These are phyloP conservation scores for Logfia minima DNA, from an alignment of 129 eudicot genomes.

Conservation along the genomic window DNA sequence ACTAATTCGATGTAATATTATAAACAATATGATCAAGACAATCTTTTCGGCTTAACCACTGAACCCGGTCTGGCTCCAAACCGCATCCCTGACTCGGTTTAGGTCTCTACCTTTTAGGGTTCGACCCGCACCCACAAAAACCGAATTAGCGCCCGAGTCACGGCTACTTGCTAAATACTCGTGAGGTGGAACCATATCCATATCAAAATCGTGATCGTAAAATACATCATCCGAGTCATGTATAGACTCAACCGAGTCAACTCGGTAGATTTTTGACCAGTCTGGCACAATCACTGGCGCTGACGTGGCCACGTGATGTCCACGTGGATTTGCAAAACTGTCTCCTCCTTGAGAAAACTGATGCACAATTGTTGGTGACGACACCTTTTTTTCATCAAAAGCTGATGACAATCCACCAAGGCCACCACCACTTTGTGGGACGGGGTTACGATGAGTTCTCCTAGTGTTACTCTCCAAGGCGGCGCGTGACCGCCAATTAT, in stretches of 20 bases:
- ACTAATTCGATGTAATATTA: background rate
- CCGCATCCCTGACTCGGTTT: slow-evolving; percentile 82
- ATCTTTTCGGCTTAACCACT: slow-evolving; percentile 41
- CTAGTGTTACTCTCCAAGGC: slow-evolving; percentile 29
- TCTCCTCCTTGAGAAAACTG: slow-evolving; percentile 46
- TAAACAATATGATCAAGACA: slow-evolving; percentile 16
- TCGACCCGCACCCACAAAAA: slow-evolving; percentile 70
- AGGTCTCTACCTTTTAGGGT: slow-evolving; percentile 79
- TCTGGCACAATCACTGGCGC: slow-evolving; percentile 86
- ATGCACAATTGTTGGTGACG: slow-evolving; percentile 59
- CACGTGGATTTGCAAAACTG: slow-evolving; percentile 42
- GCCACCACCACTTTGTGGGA: slow-evolving; percentile 20
- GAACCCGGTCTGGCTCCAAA: slow-evolving; percentile 86
- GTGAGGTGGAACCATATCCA: slow-evolving; percentile 68
- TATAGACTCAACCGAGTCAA: slow-evolving; percentile 65
- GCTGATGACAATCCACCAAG: slow-evolving; percentile 66
- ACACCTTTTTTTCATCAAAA: slow-evolving; percentile 39
- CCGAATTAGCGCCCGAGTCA: slow-evolving; percentile 54
- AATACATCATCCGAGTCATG: slow-evolving; percentile 59
- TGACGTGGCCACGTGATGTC: slow-evolving; percentile 63
- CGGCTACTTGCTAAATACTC: slow-evolving; percentile 68
- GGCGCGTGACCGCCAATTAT: slow-evolving; percentile 49
- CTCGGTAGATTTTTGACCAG: slow-evolving; percentile 75
- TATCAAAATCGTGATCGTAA: slow-evolving; percentile 32
- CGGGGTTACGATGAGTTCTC: slow-evolving; percentile 20